Percentiles rank a stretch among this genome's conserved stretches.
Evolutionary conservation across 2,329 filamentous ascomycete genomes (phyloP).

Genomic region (Podosphaera xanthii): DNA sequence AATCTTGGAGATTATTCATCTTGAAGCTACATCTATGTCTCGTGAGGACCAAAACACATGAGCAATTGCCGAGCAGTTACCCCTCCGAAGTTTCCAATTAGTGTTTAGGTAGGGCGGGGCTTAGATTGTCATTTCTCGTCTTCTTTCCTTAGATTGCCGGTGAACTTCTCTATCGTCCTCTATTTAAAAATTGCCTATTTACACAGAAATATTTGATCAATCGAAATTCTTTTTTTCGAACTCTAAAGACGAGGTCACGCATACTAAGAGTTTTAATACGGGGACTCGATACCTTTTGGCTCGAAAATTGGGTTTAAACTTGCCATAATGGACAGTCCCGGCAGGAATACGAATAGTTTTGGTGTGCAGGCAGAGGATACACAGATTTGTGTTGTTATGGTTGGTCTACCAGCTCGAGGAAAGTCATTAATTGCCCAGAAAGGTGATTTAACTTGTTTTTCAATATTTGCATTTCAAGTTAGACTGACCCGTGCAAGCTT

Average conservation of each 20-base stretch:
- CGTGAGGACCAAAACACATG: background rate
- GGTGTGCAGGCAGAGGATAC: slow-evolving; percentile 84
- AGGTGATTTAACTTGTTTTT: slow-evolving; percentile 30
- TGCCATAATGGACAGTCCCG: slow-evolving; percentile 2
- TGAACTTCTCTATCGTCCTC: background rate
- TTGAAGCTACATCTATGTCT: background rate
- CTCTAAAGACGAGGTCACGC: slow-evolving; percentile 3
- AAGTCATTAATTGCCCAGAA: slow-evolving; percentile 97
- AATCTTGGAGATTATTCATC: too few species aligned
- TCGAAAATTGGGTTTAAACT: background rate
- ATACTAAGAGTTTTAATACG: background rate
- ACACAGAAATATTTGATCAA: background rate
- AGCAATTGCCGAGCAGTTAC: background rate
- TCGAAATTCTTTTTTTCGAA: background rate
- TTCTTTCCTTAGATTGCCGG: background rate
- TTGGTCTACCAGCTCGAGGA: slow-evolving; percentile 79
- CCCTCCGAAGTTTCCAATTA: background rate
- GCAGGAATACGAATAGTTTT: slow-evolving; percentile 30
- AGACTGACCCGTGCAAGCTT: slow-evolving; percentile 28
- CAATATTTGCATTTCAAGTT: background rate
- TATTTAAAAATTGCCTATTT: background rate
- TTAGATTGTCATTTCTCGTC: background rate
- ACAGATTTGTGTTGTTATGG: slow-evolving; percentile 96
- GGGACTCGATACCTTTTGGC: background rate
- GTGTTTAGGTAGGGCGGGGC: background rate